Evolutionary conservation across 1,139 yeast genomes (phyloP), one percentile per base, ranked within the genome.

Genomic region (Candida freyschussii): DNA sequence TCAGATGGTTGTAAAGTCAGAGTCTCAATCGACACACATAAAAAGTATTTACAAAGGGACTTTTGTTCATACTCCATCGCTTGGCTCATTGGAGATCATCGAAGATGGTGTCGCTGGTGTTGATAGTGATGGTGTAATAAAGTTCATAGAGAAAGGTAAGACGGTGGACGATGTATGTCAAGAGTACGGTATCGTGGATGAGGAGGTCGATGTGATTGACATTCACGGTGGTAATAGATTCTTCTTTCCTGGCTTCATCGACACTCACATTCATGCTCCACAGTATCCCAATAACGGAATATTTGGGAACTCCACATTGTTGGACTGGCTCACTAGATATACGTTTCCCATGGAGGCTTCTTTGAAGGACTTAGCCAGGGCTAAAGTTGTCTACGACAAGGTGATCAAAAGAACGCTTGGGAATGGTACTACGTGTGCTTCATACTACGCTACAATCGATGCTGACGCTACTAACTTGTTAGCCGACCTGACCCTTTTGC

Each of bases 191-290:
- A 17, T 41, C 13, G 18, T 29, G 30, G 21, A 11, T 5, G 44
- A 40, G n/a, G 41, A 46, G 11, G 27, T 47, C 6, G 34, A 39
- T 2, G 38, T 63, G 1, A 47, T 60, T 7, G 62, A 61, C 29
- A 35, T 49, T 11, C 32, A 37, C n/a, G 43, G 51, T 4, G 53
- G 55, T 10, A 49, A 59, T 32, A 60, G 68, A 33, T 87, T 89
- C 55, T 75, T 81, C 49, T 75, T 85, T 50, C 98, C 98, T 0
- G 98, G 98, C 1, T 87, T 91, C 49, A 65, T 91, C 11, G 98
- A 91, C 53, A 87, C 97, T 2, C 98, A 91, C 55, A 86, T 87
- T 40, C 98, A 91, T 56, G 96, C 97, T 0, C 82, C 97, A 5
- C 98, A 91, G 60, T 91, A 77, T 55, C 96, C 97, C n/a, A 91